Evolutionary conservation across 2,329 filamentous ascomycete genomes (phyloP).

Genomic region (Clonostachys rosea): DNA sequence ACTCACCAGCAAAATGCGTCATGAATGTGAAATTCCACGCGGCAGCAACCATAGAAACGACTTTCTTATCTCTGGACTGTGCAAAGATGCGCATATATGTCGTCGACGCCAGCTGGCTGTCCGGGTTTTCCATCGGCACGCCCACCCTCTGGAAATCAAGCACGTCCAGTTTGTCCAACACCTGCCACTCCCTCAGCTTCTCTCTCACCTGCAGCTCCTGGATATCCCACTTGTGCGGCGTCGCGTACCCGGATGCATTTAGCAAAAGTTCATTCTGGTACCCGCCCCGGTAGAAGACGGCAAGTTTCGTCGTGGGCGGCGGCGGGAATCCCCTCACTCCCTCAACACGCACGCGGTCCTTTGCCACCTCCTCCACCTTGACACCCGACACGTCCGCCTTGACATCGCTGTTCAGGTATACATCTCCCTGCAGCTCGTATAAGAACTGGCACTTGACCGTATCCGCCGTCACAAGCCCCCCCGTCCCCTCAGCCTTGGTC

Average conservation of each 20-base stretch:
- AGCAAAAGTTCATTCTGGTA: constrained; percentile 37
- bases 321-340: constrained; percentile 32
- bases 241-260: constrained; percentile 42
- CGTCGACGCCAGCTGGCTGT: constrained; percentile 31
- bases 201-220: constrained; percentile 39
- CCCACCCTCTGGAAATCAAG: constrained; percentile 44
- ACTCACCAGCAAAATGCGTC: constrained; percentile 28
- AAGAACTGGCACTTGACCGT: constrained; percentile 39
- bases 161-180: constrained; percentile 34
- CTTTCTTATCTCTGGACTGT: constrained; percentile 21
- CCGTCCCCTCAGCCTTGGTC: constrained; percentile 38
- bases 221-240: constrained; percentile 40
- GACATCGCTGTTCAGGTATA: constrained; percentile 44
- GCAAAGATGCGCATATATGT: constrained; percentile 38
- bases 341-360: constrained; percentile 28
- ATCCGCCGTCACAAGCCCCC: constrained; percentile 29
- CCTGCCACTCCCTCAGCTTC: constrained; percentile 28
- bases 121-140: constrained; percentile 21
- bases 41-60: constrained; percentile 17
- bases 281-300: constrained; percentile 42
- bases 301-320: constrained; percentile 45
- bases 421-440: constrained; percentile 41
- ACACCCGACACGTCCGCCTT: constrained; percentile 31
- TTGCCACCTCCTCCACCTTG: constrained; percentile 23
- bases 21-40: constrained; percentile 25